A percentile compares a stretch with the other conserved stretches of the same genome.
These are phyloP conservation scores for Babesia sp. DNA, from an alignment of 169 alveolate species.

Conservation along the genomic window DNA sequence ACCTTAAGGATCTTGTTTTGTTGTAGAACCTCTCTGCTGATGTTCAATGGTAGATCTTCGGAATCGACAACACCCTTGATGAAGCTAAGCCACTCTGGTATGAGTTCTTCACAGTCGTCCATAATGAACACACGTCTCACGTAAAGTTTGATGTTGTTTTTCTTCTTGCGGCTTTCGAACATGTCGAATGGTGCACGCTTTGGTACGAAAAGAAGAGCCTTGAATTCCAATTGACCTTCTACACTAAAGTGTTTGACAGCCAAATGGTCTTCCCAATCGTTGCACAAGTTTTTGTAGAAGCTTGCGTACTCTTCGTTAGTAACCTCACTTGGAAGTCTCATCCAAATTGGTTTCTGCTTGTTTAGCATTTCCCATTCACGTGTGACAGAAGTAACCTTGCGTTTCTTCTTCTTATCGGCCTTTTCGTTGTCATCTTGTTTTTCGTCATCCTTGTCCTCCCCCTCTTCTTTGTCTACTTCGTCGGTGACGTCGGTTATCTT, in stretches of 20 bases:
- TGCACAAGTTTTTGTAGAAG: conserved; percentile 97
- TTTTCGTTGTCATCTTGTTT: conserved; percentile 80
- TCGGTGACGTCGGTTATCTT: conserved; percentile 63
- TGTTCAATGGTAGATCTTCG: conserved; percentile 98
- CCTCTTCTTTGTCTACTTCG: conserved; percentile 67
- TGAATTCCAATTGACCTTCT: conserved; percentile 98
- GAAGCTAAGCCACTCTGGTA: conserved; percentile 99
- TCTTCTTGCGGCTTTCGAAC: conserved; percentile 98
- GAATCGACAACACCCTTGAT: conserved; percentile 99
- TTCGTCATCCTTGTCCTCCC: conserved; percentile 68
- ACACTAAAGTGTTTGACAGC: conserved; percentile 98
- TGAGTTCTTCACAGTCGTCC: conserved; percentile 99
- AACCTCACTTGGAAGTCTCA: conserved; percentile 97
- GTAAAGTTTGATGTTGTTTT: conserved; percentile 97
- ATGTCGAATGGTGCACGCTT: conserved; percentile 99
- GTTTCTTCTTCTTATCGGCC: conserved; percentile 89
- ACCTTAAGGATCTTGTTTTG: conserved; percentile 98
- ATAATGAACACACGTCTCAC: conserved; percentile 99
- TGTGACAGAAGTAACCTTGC: conserved; percentile 96
- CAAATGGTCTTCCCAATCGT: conserved; percentile 99
- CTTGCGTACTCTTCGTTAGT: conserved; percentile 98
- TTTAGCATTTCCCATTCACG: conserved; percentile 96
- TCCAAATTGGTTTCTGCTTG: conserved; percentile 99
- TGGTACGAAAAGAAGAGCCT: conserved; percentile 98
- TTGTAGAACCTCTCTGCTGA: conserved; percentile 97